phyloP scores from a whole-genome alignment of 805 yeast genomes.

The Lachancea meyersii region DNA sequence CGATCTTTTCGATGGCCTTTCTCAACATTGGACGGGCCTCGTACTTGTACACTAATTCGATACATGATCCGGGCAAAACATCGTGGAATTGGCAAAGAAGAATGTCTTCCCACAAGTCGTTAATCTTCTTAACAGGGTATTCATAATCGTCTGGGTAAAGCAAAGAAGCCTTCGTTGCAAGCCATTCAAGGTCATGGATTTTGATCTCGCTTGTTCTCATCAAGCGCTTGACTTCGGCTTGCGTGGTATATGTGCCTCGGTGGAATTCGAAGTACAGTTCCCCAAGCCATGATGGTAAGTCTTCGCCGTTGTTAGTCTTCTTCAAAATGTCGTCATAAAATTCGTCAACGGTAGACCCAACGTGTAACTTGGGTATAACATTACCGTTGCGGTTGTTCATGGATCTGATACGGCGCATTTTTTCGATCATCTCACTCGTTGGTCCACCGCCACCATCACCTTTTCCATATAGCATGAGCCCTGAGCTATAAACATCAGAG shows the following conservation, averaged over 20 bases:
- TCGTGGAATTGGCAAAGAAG: conserved; percentile 93
- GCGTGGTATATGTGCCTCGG: conserved; percentile 95
- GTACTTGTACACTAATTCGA: conserved; percentile 85
- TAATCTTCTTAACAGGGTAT: conserved; percentile 68
- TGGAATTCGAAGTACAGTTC: conserved; percentile 93
- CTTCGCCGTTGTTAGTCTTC: conserved; percentile 57
- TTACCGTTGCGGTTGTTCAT: conserved; percentile 71
- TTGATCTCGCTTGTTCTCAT: conserved; percentile 72
- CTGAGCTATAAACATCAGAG: conserved; percentile 70
- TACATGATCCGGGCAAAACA: conserved; percentile 95
- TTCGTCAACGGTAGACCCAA: conserved; percentile 68
- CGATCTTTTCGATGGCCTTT: conserved; percentile 47
- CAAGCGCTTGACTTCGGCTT: conserved; percentile 74
- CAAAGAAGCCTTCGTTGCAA: conserved; percentile 70
- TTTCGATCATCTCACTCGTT: conserved; percentile 86
- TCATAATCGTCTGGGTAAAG: conserved; percentile 42
- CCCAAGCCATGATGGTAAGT: conserved; percentile 84
- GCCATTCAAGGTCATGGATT: conserved; percentile 77
- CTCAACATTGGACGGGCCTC: conserved; percentile 77
- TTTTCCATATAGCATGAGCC: conserved; percentile 77
- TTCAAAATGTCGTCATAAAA: conserved; percentile 64
- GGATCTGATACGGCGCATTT: conserved; percentile 86
- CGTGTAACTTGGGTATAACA: conserved; percentile 67
- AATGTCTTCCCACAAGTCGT: conserved; percentile 79
- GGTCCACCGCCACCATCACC: conserved; percentile 99